A percentile compares a stretch with the other conserved stretches of the same genome.
Evolutionary conservation across 768 basidiomycete genomes (phyloP).

Genomic region (Polyporus arcularius): DNA sequence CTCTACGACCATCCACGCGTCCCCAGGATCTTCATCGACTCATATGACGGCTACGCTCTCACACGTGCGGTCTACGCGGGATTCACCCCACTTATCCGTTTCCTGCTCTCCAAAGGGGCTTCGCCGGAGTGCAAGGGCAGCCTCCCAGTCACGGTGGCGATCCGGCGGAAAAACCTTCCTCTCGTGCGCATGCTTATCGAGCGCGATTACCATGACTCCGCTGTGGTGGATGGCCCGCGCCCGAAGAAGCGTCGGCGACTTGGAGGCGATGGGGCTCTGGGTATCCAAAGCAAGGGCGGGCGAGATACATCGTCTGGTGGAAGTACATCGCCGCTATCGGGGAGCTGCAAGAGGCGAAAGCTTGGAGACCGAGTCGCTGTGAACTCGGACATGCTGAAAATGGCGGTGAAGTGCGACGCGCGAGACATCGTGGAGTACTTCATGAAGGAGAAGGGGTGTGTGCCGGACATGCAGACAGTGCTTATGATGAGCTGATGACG

Average conservation of each 20-base stretch:
- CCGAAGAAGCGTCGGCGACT: neutral
- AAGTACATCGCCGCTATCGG: constrained; percentile 6
- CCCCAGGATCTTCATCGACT: constrained; percentile 53
- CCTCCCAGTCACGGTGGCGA: constrained; percentile 76
- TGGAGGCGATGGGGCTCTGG: neutral
- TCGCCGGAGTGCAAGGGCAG: constrained; percentile 62
- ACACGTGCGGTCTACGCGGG: constrained; percentile 72
- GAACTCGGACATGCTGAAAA: constrained; percentile 59
- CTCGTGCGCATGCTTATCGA: constrained; percentile 82
- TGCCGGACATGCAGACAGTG: constrained; percentile 73
- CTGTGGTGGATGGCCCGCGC: neutral
- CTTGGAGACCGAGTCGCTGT: constrained; percentile 61
- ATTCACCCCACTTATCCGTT: constrained; percentile 63
- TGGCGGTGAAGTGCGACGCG: constrained; percentile 65
- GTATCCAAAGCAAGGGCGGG: neutral
- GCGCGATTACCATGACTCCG: constrained; percentile 31
- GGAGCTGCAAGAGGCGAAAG: constrained; percentile 46
- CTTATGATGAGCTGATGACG: constrained; percentile 32
- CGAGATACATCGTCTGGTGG: neutral
- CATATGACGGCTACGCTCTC: constrained; percentile 81
- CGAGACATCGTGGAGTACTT: constrained; percentile 74
- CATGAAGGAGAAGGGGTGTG: constrained; percentile 64
- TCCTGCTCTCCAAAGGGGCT: constrained; percentile 73
- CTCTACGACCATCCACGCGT: constrained; percentile 47
- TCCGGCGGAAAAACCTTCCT: constrained; percentile 63